A percentile compares a stretch with the other conserved stretches of the same genome.
Conservation (phyloP, 2,329 filamentous ascomycete species). For the Macrophomina tecta region DNA sequence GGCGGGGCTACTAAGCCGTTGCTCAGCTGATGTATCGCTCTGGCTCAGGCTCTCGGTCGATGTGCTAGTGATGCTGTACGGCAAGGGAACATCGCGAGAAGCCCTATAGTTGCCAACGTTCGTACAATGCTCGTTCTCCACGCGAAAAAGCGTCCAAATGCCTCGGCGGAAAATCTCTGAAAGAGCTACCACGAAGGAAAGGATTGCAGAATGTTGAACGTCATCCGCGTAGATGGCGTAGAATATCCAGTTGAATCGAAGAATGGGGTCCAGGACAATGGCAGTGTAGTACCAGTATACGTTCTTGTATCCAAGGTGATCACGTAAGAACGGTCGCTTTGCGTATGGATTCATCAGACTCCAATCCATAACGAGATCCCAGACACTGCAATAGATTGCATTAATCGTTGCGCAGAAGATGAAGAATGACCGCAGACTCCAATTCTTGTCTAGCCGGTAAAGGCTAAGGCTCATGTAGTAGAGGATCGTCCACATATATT, state of each 20-base stretch:
- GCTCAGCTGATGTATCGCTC: not conserved
- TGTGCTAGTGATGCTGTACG: slow-evolving; percentile 65
- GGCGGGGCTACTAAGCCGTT: not conserved
- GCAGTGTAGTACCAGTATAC: slow-evolving; percentile 85
- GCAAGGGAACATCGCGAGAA: slow-evolving; percentile 82
- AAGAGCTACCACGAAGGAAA: slow-evolving; percentile 79
- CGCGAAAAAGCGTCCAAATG: slow-evolving; percentile 90
- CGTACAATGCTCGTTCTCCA: slow-evolving; percentile 96
- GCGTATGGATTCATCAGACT: slow-evolving; percentile 82
- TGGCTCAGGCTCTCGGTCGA: slow-evolving; percentile 27
- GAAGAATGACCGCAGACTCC: slow-evolving; percentile 71
- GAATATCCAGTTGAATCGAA: slow-evolving; percentile 94
- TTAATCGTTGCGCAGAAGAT: slow-evolving; percentile 83
- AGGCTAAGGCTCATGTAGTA: slow-evolving; percentile 80
- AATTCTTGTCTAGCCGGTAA: slow-evolving; percentile 74
- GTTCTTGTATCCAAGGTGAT: slow-evolving; percentile 78
- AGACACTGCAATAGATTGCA: slow-evolving; percentile 83
- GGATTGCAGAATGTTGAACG: slow-evolving; percentile 79
- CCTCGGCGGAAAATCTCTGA: slow-evolving; percentile 84
- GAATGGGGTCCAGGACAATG: slow-evolving; percentile 80
- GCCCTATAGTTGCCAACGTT: slow-evolving; percentile 84
- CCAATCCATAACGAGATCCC: slow-evolving; percentile 98
- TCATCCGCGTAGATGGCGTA: slow-evolving; percentile 84
- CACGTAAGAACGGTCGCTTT: slow-evolving; percentile 68
- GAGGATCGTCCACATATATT: slow-evolving; percentile 85